Evolutionary conservation across 257 asterid species (phyloP), one percentile per base, ranked within the genome.

Genomic region (Avicennia marina): DNA sequence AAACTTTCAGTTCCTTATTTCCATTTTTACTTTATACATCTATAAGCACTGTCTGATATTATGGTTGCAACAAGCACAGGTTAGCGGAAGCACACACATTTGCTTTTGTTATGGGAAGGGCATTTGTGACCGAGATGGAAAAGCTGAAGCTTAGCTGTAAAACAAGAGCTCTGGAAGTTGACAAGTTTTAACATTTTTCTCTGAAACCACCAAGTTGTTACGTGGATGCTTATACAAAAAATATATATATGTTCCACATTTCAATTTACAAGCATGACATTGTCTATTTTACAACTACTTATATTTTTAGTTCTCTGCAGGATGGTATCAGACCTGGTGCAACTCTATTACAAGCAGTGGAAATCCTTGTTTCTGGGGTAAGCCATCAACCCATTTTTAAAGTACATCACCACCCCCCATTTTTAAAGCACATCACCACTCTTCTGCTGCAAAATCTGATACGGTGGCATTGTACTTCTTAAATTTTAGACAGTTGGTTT

Each of bases 91-190:
- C 94, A 12, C 99, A 93, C 77, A 82, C 84, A 70, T 93, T 89
- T 78, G 84, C 94, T 56, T 93, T 93, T 77, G 95, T 86, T 72
- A 87, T 89, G 71, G 99, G 97, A 59, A 86, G 99, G 84, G 97
- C 97, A 67, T 82, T 93, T 72, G 99, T 93, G 58, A 76, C 91
- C 10, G 99, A 93, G 76, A 77, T 93, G 65, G 99, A 93, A 68
- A 93, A 93, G 81, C 72, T 93, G 87, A 93, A 86, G 88, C 79
- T 84, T 41, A 79, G 96, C 82, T 86, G 97, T 78, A 89, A 84
- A 80, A 76, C 79, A 71, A 89, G 97, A 79, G 69, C 82, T 25
- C 67, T 93, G 88, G 96, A 89, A 72, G 94, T 85, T 67, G 94
- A 74, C 71, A 89, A 86, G 94, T 89, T 67, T 66, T 93, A 53